phyloP scores from a whole-genome alignment of 2,329 filamentous ascomycete species.

The Cercospora brassicicola region DNA sequence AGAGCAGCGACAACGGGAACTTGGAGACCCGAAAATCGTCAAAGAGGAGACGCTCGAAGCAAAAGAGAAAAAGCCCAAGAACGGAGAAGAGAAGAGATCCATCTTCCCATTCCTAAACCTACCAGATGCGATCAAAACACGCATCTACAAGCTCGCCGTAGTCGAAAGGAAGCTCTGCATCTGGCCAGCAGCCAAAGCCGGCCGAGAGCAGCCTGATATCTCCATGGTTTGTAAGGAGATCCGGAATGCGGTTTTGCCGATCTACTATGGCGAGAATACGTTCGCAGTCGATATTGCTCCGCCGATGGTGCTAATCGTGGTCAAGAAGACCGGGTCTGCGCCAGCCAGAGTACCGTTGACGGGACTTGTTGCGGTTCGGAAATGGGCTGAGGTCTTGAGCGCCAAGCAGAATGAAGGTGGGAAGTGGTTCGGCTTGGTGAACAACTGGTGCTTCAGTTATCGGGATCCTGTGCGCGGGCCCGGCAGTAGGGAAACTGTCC shows the following conservation, averaged over 20 bases:
- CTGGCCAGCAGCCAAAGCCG: conserved; percentile 20
- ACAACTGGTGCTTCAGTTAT: conserved; percentile 21
- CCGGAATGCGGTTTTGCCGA: conserved; percentile 29
- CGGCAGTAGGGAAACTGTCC: not conserved
- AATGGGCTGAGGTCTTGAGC: conserved; percentile 19
- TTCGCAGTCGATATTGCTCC: conserved; percentile 27
- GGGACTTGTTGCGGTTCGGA: conserved; percentile 14
- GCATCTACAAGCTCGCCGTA: conserved; percentile 26
- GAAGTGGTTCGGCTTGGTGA: conserved; percentile 17
- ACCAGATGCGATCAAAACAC: too few relatives aligned
- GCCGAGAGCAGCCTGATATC: conserved; percentile 33
- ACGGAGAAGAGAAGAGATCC: not conserved
- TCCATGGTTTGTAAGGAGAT: conserved; percentile 28
- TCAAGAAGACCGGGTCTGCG: not conserved
- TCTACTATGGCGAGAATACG: conserved; percentile 32
- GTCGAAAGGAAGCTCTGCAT: conserved; percentile 27
- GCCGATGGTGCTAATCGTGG: not conserved
- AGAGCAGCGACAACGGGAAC: too few relatives aligned
- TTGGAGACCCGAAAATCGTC: too few relatives aligned
- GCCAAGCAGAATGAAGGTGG: not conserved
- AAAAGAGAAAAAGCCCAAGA: too few relatives aligned
- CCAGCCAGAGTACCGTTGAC: not conserved
- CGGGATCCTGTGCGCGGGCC: not conserved
- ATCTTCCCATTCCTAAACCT: conserved; percentile 10
- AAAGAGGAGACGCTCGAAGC: too few relatives aligned